These are phyloP conservation scores for Arabidopsis arenosa DNA, from an alignment of 345 rosid genomes.

Conservation along the genomic window DNA sequence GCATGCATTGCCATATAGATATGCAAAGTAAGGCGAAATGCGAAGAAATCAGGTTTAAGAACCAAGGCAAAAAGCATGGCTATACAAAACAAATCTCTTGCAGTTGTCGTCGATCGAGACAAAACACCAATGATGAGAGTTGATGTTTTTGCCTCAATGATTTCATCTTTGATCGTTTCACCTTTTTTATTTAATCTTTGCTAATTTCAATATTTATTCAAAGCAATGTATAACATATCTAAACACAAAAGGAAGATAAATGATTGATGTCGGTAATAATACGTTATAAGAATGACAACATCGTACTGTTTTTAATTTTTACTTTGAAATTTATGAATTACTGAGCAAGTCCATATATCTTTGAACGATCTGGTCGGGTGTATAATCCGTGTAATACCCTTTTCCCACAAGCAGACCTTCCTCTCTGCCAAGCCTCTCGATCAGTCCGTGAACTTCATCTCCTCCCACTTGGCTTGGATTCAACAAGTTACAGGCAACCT, in stretches of 20 bases:
- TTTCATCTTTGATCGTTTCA: background rate
- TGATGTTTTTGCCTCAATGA: conserved; percentile 10
- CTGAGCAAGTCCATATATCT: conserved; percentile 49
- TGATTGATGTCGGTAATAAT: conserved; percentile 3
- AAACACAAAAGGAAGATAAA: conserved; percentile 8
- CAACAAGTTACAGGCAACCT: conserved; percentile 90
- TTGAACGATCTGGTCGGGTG: conserved; percentile 64
- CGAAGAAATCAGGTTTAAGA: background rate
- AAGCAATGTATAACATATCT: background rate
- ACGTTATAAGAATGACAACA: conserved; percentile 12
- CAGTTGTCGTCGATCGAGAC: background rate
- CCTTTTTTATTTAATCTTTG: background rate
- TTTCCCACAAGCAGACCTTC: conserved; percentile 68
- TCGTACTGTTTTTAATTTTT: conserved; percentile 2
- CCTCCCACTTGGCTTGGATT: conserved; percentile 78
- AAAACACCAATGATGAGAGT: conserved; percentile 22
- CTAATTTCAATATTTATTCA: background rate
- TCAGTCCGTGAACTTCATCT: conserved; percentile 69
- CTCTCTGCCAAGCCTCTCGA: conserved; percentile 66
- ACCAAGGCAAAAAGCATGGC: background rate
- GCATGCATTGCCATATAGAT: conserved; percentile 6
- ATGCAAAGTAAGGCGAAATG: background rate
- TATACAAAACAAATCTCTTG: background rate
- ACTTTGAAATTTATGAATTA: conserved; percentile 10
- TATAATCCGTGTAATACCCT: conserved; percentile 81